Evolutionary conservation across 345 rosid genomes (phyloP).

Genomic region (Capsella bursapastoris): DNA sequence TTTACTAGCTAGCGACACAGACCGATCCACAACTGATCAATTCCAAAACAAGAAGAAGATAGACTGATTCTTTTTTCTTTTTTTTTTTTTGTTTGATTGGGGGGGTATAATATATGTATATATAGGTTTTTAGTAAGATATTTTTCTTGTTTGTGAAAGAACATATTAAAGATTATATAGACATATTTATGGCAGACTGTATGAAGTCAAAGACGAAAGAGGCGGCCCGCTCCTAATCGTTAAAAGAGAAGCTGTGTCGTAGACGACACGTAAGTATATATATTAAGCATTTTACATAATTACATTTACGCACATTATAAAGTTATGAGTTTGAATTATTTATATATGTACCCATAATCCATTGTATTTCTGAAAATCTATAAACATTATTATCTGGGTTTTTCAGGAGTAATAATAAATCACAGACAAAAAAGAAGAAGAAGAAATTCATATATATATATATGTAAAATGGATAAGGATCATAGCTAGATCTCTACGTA

Average conservation of each 20-base stretch:
- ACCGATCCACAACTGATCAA: constrained; percentile 15
- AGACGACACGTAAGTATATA: constrained; percentile 41
- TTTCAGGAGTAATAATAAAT: neutral
- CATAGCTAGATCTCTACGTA: neutral
- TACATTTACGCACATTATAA: neutral
- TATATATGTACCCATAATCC: constrained; percentile 2
- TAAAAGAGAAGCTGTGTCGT: constrained; percentile 37
- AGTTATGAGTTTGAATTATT: neutral
- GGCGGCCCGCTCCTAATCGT: constrained; percentile 45
- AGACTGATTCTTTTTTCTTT: neutral
- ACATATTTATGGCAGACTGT: constrained; percentile 33
- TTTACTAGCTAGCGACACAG: neutral
- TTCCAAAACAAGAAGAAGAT: constrained; percentile 7
- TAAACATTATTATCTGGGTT: neutral
- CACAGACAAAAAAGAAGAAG: neutral
- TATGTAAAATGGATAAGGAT: neutral
- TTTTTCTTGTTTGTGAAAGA: constrained; percentile 15
- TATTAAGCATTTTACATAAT: constrained; percentile 2
- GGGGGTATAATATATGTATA: too few species aligned
- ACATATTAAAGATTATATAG: constrained; percentile 32
- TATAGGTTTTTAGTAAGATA: too few species aligned
- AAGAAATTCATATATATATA: neutral
- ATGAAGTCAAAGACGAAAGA: constrained; percentile 41
- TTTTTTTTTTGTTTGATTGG: too few species aligned
- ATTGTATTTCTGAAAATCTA: neutral